phyloP scores from a whole-genome alignment of 2,329 filamentous ascomycete species.

The Talaromyces sp. region DNA sequence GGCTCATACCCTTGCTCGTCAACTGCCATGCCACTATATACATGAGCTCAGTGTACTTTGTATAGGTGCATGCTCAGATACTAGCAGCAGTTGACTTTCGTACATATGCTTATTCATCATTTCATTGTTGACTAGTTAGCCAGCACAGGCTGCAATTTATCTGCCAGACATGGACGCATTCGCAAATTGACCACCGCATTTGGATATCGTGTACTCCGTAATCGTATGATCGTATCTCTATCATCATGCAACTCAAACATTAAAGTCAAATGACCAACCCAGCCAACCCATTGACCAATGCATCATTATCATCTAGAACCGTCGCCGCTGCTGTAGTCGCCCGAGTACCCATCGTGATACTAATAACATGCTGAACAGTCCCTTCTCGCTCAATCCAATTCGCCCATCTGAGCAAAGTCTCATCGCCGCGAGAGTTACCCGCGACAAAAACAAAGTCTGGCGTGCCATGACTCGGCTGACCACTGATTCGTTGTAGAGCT shows the following conservation, averaged over 20 bases:
- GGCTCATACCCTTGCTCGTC: too few relatives aligned
- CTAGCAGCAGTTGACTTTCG: too few relatives aligned
- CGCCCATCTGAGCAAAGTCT: slow-evolving; percentile 91
- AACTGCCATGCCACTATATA: too few relatives aligned
- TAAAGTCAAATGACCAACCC: slow-evolving; percentile 3
- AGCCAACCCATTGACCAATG: slow-evolving; percentile 55
- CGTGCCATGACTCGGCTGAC: slow-evolving; percentile 34
- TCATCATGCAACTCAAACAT: neutral
- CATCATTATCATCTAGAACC: slow-evolving; percentile 80
- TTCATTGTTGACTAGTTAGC: too few relatives aligned
- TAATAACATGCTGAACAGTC: slow-evolving; percentile 65
- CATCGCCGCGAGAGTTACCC: slow-evolving; percentile 83
- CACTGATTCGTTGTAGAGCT: slow-evolving; percentile 55
- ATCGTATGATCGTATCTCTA: neutral
- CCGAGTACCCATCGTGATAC: slow-evolving; percentile 75
- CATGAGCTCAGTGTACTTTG: too few relatives aligned
- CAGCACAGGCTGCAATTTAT: too few relatives aligned
- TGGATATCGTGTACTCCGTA: neutral
- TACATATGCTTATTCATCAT: too few relatives aligned
- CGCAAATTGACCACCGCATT: neutral
- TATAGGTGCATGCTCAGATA: too few relatives aligned
- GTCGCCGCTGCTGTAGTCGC: slow-evolving; percentile 74
- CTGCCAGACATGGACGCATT: too few relatives aligned
- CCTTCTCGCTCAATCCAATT: slow-evolving; percentile 62
- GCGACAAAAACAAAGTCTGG: slow-evolving; percentile 84